Evolutionary conservation across 257 asterid genomes (phyloP).

Genomic region (Jasminum sambac): DNA sequence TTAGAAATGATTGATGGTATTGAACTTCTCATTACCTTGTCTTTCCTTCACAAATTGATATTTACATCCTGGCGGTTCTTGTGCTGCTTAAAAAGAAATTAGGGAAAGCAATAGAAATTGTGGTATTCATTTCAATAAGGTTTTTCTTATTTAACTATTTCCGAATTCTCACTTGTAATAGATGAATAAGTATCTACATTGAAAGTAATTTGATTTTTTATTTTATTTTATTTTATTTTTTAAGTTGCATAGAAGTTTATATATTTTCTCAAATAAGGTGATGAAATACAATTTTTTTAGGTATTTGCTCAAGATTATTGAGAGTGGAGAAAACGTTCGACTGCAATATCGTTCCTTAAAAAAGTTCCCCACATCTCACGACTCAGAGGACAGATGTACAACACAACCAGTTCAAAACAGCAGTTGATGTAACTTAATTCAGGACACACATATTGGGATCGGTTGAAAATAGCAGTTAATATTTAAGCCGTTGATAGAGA

Average conservation of each 20-base stretch:
- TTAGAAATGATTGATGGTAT: not conserved
- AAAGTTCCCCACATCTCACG: conserved; percentile 51
- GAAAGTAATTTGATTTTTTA: not conserved
- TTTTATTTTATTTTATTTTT: too few species aligned
- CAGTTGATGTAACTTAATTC: conserved; percentile 41
- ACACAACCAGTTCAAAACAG: conserved; percentile 65
- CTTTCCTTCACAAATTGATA: not conserved
- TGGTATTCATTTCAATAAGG: not conserved
- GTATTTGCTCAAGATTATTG: conserved; percentile 85
- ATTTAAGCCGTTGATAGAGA: conserved; percentile 29
- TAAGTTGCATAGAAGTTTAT: not conserved
- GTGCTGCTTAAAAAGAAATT: not conserved
- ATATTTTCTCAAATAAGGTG: not conserved
- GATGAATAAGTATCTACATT: not conserved
- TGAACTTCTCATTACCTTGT: not conserved
- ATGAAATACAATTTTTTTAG: conserved; percentile 32
- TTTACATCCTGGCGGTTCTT: not conserved
- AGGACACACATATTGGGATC: conserved; percentile 16
- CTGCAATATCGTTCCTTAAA: conserved; percentile 87
- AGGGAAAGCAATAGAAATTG: not conserved
- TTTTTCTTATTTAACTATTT: not conserved
- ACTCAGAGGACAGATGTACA: conserved; percentile 49
- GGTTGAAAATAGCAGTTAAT: conserved; percentile 23
- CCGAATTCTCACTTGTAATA: not conserved
- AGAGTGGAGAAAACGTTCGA: conserved; percentile 83